Evolutionary conservation across 768 basidiomycete genomes (phyloP), one percentile per base, ranked within the genome.

Genomic region (Strobilomyces echinocephalus): DNA sequence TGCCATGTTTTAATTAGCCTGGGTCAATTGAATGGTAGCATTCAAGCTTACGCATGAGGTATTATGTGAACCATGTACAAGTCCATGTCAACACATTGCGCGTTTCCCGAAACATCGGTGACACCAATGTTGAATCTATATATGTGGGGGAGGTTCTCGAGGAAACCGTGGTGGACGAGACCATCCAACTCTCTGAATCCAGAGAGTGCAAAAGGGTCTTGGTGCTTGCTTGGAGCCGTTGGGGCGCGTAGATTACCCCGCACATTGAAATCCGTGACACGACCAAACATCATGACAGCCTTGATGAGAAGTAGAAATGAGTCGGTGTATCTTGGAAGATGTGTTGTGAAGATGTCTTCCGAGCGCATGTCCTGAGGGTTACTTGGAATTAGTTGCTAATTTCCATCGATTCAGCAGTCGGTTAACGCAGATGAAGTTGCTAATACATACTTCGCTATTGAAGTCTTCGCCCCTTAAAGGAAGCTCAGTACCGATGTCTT

Each of bases 11-110:
- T 53, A 44, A 55, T 62, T 47, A 47, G 39, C 54, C 30, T 5
- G 14, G 42, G 50, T 53, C 35, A 20, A 41, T 42, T 35, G 14
- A 56, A 43, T 39, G 55, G 31, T 36, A 46, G 47, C 43, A 46
- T 35, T 21, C n/a, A 49, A 48, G 50, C 79, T 68, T 70, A 91
- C 89, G 91, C 90, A 65, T 93, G 85, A 18, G 91, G 91, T 55
- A 90, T 79, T 40, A 91, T 78, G 62, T 91, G 89, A 38, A 88
- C 89, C 85, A 92, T 82, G 65, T 88, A 92, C 52, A 93, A 71
- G 66, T 93, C 90, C 2, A 87, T 91, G 65, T 93, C 88, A 38
- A 92, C 72, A 9, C 74, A 76, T 33, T 77, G 78, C 41, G 69
- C 67, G 44, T 78, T 82, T 38, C 81, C 80, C 39, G 79, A 75